These are phyloP conservation scores for Gyromitra esculenta DNA, from an alignment of 2,329 filamentous ascomycete genomes.

Conservation along the genomic window DNA sequence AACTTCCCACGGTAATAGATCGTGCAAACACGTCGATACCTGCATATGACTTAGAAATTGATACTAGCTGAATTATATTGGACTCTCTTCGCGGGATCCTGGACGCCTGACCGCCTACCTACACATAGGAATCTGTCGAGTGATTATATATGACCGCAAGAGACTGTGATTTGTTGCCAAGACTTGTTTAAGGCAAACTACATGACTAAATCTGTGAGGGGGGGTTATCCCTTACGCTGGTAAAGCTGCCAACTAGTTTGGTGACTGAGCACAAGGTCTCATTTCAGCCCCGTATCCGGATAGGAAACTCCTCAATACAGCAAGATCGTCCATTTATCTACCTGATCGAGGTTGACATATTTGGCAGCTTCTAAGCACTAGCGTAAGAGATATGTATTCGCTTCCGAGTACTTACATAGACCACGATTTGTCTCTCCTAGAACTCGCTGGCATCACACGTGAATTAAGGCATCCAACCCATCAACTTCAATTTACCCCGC, in stretches of 20 bases:
- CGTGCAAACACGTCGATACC: not conserved
- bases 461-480: conserved; percentile 39
- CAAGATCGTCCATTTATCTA: too few species aligned
- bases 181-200: conserved; percentile 14
- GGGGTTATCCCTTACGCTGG: too few species aligned
- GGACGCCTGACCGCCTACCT: conserved; percentile 5
- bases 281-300: too few species aligned
- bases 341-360: too few species aligned
- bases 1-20: conserved; percentile 1
- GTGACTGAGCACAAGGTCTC: too few species aligned
- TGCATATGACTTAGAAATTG: not conserved
- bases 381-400: too few species aligned
- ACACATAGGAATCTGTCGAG: conserved; percentile 2
- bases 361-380: too few species aligned
- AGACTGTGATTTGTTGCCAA: not conserved
- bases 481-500: conserved; percentile 26
- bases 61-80: not conserved
- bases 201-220: not conserved
- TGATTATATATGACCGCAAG: conserved; percentile 19
- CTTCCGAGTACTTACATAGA: not conserved
- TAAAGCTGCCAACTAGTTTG: too few species aligned
- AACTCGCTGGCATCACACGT: not conserved
- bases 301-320: too few species aligned
- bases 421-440: not conserved
- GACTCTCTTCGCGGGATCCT: not conserved